Evolutionary conservation across 108 stramenopile species (phyloP).

Genomic region (Nitzschia sp.): DNA sequence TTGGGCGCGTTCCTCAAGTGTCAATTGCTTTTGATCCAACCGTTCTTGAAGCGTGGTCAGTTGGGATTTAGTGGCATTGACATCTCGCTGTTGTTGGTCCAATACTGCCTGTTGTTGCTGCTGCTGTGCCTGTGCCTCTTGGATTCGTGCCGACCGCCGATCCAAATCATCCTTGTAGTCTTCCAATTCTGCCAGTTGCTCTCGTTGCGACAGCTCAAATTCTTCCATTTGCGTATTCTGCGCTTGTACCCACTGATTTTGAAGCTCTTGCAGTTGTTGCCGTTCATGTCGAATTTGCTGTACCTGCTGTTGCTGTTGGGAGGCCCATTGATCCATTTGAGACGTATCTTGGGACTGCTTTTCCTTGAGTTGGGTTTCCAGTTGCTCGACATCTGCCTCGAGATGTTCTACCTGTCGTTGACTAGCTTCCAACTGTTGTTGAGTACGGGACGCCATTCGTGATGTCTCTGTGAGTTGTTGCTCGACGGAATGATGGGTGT

Average conservation of each 20-base stretch:
- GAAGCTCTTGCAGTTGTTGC: conserved; percentile 28
- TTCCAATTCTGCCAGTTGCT: conserved; percentile 25
- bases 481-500: conserved; percentile 8
- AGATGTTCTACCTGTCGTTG: conserved; percentile 22
- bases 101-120: conserved; percentile 1
- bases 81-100: conserved; percentile 1
- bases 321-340: conserved; percentile 15
- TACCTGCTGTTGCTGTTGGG: conserved; percentile 26
- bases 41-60: conserved; percentile 11
- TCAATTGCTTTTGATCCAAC: neutral
- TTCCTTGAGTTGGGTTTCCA: conserved; percentile 21
- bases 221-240: conserved; percentile 39
- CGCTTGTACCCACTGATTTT: conserved; percentile 33
- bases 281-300: conserved; percentile 25
- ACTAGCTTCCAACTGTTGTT: conserved; percentile 20
- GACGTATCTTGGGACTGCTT: conserved; percentile 14
- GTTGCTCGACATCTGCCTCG: conserved; percentile 14
- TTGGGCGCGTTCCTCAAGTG: conserved; percentile 19
- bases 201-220: conserved; percentile 13
- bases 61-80: conserved; percentile 1
- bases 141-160: neutral
- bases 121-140: conserved; percentile 2
- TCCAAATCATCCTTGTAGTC: conserved; percentile 14
- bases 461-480: conserved; percentile 11
- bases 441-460: conserved; percentile 1